Evolutionary conservation across 257 asterid species (phyloP).

Genomic region (Asclepias syriaca): DNA sequence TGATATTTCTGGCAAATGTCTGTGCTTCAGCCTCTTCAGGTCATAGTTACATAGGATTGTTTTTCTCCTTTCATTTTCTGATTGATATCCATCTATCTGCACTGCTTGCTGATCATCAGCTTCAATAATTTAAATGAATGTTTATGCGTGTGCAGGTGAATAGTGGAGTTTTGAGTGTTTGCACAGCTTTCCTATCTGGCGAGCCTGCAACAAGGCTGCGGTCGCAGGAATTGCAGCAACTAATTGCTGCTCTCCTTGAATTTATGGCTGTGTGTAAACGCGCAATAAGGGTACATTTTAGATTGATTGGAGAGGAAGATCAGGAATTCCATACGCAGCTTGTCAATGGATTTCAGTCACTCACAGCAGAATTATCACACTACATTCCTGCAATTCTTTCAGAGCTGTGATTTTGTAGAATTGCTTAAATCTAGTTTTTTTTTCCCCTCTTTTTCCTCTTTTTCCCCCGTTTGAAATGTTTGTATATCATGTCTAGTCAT

Average conservation of each 20-base stretch:
- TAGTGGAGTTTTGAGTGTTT: conserved; percentile 95
- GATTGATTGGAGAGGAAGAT: conserved; percentile 95
- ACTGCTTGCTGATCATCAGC: background rate
- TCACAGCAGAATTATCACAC: conserved; percentile 96
- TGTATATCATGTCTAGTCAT: conserved; percentile 17
- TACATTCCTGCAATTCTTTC: conserved; percentile 99
- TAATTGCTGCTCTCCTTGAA: conserved; percentile 93
- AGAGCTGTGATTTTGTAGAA: conserved; percentile 54
- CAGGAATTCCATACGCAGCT: conserved; percentile 98
- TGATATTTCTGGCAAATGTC: background rate
- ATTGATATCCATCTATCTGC: background rate
- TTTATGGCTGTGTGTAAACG: conserved; percentile 99
- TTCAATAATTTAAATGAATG: background rate
- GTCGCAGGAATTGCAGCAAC: conserved; percentile 94
- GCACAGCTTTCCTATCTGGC: conserved; percentile 98
- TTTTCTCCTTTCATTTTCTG: background rate
- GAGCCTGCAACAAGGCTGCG: conserved; percentile 99
- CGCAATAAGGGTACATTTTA: conserved; percentile 90
- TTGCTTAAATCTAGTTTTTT: background rate
- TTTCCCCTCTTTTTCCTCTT: background rate
- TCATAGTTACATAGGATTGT: background rate
- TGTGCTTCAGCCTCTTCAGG: conserved; percentile 9
- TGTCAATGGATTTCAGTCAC: conserved; percentile 96
- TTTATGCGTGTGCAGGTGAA: conserved; percentile 56
- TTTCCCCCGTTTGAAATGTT: background rate